Base-by-base conservation (phyloP, 192 early-diverging fungal genomes). In the Podila horticola region DNA sequence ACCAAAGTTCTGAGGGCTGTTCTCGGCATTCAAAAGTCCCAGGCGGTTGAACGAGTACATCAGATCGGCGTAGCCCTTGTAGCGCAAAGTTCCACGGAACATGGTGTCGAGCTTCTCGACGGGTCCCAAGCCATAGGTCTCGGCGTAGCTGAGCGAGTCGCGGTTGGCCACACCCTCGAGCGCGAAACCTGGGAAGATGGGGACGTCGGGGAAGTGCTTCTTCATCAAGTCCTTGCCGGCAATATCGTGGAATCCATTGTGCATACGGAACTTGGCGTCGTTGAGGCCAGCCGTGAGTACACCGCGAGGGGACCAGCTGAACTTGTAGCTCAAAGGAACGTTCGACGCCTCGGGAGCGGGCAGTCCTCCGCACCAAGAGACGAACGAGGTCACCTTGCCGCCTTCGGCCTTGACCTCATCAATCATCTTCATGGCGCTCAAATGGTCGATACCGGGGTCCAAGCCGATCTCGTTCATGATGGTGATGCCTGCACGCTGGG, bases 381-480 rank as follows among this genome's bases (percentile, higher is more conserved):
- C 90, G 73, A 99, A 99, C 4, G 95, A 96, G 5, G 71, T 79
- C 24, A 81, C 84, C 33, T 84, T 87, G 24, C 92, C 92, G 20
- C 95, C 95, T 30, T 88, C 83, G 4, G 82, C 75, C 59, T 95
- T 92, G 34, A 94, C 95, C 59, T 94, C 91, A 61, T 98, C 93
- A 67, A 99, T 97, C 63, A 95, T 92, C 79, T 96, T 96, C 91
- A 98, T 96, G 20, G 97, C 97, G 58, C 94, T 95, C 86, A 97
- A 88, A 76, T 99, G 98, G 76, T 99, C 98, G 72, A 99, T 98
- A 71, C 95, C 98, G 6, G 98, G 98, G 86, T 99, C 98, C 62
- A 99, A 87, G 12, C 98, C 98, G 66, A 99, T 96, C 85, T 99
- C 98, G 84, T 98, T 98, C 82, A 99, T 89, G 62, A 98, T 92